Base-by-base conservation (phyloP, 805 yeast genomes). In the Cyberlindnera maclurae region DNA sequence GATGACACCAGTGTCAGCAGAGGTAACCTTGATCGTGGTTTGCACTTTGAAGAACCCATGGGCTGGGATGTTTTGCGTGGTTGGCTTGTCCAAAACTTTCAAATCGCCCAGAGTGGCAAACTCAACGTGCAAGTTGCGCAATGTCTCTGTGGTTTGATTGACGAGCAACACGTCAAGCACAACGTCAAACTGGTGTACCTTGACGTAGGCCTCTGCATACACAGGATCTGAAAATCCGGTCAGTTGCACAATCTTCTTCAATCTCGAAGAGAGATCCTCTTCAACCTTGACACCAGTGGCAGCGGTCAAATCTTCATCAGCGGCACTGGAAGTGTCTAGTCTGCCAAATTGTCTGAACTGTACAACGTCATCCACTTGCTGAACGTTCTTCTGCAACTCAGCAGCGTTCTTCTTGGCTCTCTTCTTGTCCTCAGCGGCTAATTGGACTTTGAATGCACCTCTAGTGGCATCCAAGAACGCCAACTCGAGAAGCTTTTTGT, bases 211-310 rank as follows among this genome's bases (percentile, higher is more conserved):
- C 65, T 93, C 99, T 6, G 96, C 97, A 59, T 93, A 93, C 26
- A 93, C 94, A 15, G 97, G 95, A 60, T 93, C 99, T 0, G 96
- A 84, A 63, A 88, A 93, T 13, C 99, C 99, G n/a, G 98, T 90
- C 50, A 93, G 73, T 59, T 86, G 97, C 36, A 87, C 79, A 53
- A 94, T 84, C 61, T 86, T 88, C 61, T 78, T 82, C 55, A 93
- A 73, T 63, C 86, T 82, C 2, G 96, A 87, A 5, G 84, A 68
- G 45, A 79, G 65, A 34, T 77, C 75, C 52, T 74, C 83, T 47
- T 71, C 74, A 6, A 71, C 60, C 24, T 69, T 65, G 20, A 70
- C 64, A 27, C 70, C 73, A 7, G 71, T 64, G 5, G 84, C 82
- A 41, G 75, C 68, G 10, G 70, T 58, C 33, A 80, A 58, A 51